Evolutionary conservation across 495 filamentous ascomycete genomes (phyloP), one percentile per base, ranked within the genome.

Genomic region (Lasiosphaeriaceae sp.): DNA sequence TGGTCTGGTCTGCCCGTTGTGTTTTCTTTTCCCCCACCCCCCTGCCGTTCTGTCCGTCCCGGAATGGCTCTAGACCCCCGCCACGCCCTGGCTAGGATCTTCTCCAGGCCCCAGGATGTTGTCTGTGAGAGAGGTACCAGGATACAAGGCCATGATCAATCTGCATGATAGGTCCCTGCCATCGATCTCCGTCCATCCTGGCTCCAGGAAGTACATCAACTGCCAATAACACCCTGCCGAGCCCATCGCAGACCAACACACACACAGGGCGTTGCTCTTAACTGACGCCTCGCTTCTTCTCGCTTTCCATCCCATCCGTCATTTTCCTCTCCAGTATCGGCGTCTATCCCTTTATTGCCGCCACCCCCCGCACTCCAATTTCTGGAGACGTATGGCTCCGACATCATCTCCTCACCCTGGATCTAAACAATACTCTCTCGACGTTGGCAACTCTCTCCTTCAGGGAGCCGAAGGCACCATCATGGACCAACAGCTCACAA

Each of bases 91-190:
- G 34, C 47, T 11, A 44, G 37, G 34, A 47, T 34, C 39, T 47
- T n/a, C 50, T 55, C 59, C 47, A 41, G 55, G 60, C 37, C 50
- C 37, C 52, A 41, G 46, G 19, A 26, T 54, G 19, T 39, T 47
- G 29, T 49, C 16, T 8, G 6, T 12, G 5, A 17, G 8, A 17
- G 8, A 47, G 14, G 47, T 52, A 52, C 48, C 43, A 12, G 39
- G 48, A 21, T 51, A 56, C 52, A 54, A 19, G 17, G 14, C 21
- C 21, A 11, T 47, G 43, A 21, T 35, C 23, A 35, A 52, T 52
- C 55, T 51, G 53, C 43, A 53, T 46, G 21, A 43, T 3, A 45
- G 55, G 19, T 26, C 41, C 52, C 50, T 60, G 59, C 54, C 57
- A 44, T 43, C 50, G 54, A 53, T 56, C 55, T 52, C 35, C 47